Evolutionary conservation across 257 asterid genomes (phyloP), one percentile per base, ranked within the genome.

Genomic region (Echites panduratus): DNA sequence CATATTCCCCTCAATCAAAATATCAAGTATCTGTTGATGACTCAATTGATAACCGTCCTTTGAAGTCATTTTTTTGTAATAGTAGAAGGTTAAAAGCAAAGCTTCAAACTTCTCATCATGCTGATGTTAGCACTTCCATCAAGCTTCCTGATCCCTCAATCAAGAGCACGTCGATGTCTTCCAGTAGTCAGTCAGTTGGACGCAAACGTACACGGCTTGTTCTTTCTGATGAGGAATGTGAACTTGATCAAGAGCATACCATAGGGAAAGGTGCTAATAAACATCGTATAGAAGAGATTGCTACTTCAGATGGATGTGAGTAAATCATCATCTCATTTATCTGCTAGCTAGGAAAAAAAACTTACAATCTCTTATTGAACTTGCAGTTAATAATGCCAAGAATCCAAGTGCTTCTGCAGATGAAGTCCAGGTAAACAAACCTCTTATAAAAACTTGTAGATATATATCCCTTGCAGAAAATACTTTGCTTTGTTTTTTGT

Each of bases 181-280:
- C 84, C 71, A 86, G 80, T 76, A 80, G 89, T 80, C 83, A 78
- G 72, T 79, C 87, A 57, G 83, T 82, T 69, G 83, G 82, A 43
- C 86, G 88, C 75, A 95, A 95, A 75, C 98, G 97, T 78, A 78
- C 70, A n/a, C 94, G 91, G n/a, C 74, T 87, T 77, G 78, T 95
- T 77, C 87, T 95, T 59, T 90, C 96, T 75, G 98, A 95, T 76
- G 98, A 84, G 81, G 98, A 93, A 78, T 77, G 70, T 76, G 95
- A 86, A 77, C 70, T 70, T 58, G 82, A 77, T 43, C 90, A 87
- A 63, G 83, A 79, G 20, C 64, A 68, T 71, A 69, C 76, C 73
- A 79, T 87, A 22, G 81, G 72, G 64, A 79, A 83, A 83, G 73
- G 76, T 70, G 69, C 44, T 70, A 72, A 71, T 68, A 67, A 73